Evolutionary conservation across 2,329 filamentous ascomycete species (phyloP), one percentile per base, ranked within the genome.

Genomic region (Davidsoniella virescens): DNA sequence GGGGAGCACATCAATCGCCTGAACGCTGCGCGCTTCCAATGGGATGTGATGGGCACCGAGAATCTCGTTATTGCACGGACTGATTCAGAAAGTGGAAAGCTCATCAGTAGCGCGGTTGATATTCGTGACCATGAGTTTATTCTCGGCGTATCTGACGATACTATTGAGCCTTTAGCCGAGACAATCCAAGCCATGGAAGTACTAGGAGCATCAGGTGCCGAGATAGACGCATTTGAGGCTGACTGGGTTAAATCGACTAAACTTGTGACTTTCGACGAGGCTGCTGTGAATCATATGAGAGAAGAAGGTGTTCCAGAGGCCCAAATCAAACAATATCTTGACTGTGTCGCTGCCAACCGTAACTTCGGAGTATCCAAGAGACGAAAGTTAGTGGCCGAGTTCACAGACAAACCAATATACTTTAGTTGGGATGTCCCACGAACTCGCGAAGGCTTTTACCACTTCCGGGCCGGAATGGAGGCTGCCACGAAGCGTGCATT

Each of bases 61-160:
- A 96, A 94, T 63, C 73, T 96, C 3, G 79, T 96, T 40, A 92
- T 98, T 61, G 92, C 92, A 2, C 81, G 92, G 52, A 96, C 92
- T 1, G 92, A 98, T 64, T 93, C 87, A 0, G 92, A 96, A 66
- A 94, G 86, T 55, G 92, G 90, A 43, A 88, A 82, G 63, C 75
- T 98, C 18, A 73, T 98, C 50, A 93, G 84, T 52, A 94, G 84
- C 54, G 86, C 87, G 12, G 84, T 98, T 55, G 92, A 98, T 61
- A 82, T 87, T 5, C 83, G 92, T 52, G 92, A 98, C 61, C 92
- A 98, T 64, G 90, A 96, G 65, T 96, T 90, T 67, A 94, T 98
- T 60, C 80, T 94, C 20, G 90, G 90, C 50, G 78, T 94, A 3
- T 75, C 84, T 0, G 82, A 92, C 57, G 64, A 72, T 9, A 71